Percentiles rank a stretch among this genome's conserved stretches.
Conservation (phyloP, 176 grass and related monocot genomes). For the Dactylis glomerata region DNA sequence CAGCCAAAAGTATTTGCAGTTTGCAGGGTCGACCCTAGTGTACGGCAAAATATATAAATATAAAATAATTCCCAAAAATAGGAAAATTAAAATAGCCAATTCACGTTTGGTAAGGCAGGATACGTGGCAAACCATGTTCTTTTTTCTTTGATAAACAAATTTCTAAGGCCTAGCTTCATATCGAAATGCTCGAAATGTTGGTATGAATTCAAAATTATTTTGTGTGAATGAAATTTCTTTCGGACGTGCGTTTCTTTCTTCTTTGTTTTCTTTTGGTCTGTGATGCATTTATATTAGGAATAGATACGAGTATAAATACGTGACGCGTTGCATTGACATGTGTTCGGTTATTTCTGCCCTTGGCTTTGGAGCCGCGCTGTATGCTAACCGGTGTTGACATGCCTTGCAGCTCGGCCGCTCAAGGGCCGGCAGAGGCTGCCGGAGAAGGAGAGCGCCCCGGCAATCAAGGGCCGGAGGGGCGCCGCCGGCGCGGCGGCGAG, state of each 20-base stretch:
- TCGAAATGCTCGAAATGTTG: neutral
- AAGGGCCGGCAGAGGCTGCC: conserved; percentile 32
- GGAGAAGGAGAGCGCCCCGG: conserved; percentile 9
- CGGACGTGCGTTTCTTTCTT: neutral
- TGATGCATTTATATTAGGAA: neutral
- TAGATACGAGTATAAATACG: neutral
- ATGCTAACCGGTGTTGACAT: neutral
- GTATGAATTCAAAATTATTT: neutral
- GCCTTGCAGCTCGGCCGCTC: conserved; percentile 35
- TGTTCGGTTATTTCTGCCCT: neutral
- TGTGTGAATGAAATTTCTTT: neutral
- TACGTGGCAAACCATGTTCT: neutral
- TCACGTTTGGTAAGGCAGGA: neutral
- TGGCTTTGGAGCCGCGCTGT: neutral
- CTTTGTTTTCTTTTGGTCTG: neutral
- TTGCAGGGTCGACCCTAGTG: neutral
- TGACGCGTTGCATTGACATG: neutral
- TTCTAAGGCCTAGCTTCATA: neutral
- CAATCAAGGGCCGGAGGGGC: conserved; percentile 30
- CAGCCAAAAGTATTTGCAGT: neutral
- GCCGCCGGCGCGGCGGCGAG: conserved; percentile 35
- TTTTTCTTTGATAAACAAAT: neutral
- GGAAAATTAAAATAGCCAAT: neutral
- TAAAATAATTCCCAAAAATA: neutral
- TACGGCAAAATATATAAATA: neutral